A percentile compares a stretch with the other conserved stretches of the same genome.
These are phyloP conservation scores for Solanum hybrid DNA, from an alignment of 305 asterid genomes.

Conservation along the genomic window DNA sequence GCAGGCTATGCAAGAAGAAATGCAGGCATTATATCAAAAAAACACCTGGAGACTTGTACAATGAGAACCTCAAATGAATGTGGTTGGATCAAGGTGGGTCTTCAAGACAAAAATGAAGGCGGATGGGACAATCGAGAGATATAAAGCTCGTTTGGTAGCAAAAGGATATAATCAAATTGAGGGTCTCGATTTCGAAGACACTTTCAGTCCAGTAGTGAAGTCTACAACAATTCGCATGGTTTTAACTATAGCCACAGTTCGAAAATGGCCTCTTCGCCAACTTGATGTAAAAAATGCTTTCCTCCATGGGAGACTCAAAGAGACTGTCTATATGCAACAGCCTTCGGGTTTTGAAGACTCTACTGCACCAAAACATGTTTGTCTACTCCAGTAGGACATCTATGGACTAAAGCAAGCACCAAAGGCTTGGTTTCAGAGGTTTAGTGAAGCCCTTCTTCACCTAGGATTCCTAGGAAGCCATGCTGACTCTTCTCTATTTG, in stretches of 20 bases:
- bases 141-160: not conserved
- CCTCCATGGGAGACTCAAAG: not conserved
- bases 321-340: not conserved
- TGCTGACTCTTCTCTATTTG: not conserved
- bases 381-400: not conserved
- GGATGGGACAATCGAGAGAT: not conserved
- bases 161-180: not conserved
- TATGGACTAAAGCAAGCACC: not conserved
- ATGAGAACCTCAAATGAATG: not conserved
- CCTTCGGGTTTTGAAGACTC: not conserved
- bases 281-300: not conserved
- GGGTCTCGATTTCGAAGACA: not conserved
- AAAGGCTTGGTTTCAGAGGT: not conserved
- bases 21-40: not conserved
- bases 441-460: not conserved
- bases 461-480: not conserved
- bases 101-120: not conserved
- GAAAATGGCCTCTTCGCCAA: not conserved
- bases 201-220: not conserved
- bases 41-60: not conserved
- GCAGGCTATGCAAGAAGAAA: not conserved
- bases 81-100: not conserved
- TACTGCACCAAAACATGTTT: not conserved
- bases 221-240: not conserved
- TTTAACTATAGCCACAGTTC: not conserved